Evolutionary conservation across 345 rosid genomes (phyloP).

Genomic region (Schrenkiella parvula): DNA sequence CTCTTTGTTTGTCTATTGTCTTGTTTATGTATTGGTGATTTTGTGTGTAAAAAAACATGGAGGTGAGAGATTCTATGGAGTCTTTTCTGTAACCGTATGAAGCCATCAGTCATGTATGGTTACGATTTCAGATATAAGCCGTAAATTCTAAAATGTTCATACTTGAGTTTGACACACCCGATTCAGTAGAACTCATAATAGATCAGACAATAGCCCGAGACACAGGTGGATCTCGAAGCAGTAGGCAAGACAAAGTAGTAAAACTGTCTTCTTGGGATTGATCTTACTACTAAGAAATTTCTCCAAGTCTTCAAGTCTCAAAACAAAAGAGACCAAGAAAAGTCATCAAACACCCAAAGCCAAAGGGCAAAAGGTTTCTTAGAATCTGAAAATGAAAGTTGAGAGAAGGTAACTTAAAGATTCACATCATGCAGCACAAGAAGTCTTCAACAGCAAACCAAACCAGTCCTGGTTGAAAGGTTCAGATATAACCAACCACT

Average conservation of each 20-base stretch:
- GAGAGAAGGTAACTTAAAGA: not conserved
- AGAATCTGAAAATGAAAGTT: not conserved
- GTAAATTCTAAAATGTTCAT: not conserved
- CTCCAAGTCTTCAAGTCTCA: not conserved
- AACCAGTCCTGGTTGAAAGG: not conserved
- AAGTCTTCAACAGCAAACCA: constrained; percentile 8
- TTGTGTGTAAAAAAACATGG: not conserved
- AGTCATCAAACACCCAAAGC: not conserved
- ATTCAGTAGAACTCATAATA: not conserved
- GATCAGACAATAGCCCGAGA: not conserved
- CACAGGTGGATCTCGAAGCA: not conserved
- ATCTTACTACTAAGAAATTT: not conserved
- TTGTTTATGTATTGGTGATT: constrained; percentile 17
- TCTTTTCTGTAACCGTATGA: not conserved
- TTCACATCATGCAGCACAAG: constrained; percentile 13
- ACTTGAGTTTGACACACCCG: not conserved
- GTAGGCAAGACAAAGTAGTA: not conserved
- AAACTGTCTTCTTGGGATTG: not conserved
- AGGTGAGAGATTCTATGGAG: not conserved
- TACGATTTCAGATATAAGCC: not conserved
- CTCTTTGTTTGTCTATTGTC: not conserved
- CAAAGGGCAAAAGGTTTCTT: not conserved
- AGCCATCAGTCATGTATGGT: not conserved
- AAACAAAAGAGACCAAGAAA: not conserved
- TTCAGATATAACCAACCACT: not conserved